Base-by-base conservation (phyloP, 2,329 filamentous ascomycete species). In the Exophiala calicioides region DNA sequence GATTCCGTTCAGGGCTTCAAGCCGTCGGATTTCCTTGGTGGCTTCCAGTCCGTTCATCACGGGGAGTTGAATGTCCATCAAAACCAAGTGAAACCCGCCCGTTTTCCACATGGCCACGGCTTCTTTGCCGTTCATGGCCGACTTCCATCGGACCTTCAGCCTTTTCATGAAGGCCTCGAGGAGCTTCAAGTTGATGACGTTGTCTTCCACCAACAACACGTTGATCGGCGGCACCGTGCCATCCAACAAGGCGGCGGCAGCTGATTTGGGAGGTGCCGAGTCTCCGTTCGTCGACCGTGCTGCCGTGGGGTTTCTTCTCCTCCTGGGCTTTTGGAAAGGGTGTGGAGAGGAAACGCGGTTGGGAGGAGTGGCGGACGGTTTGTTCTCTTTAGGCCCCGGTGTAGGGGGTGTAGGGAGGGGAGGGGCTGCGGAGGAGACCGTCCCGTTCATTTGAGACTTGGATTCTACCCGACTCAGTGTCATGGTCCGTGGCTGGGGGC, bases 41-140 rank as follows among this genome's bases (percentile, higher is more conserved):
- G 93, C 93, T 53, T 96, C 89, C 21, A 98, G 73, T 1, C 93
- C 93, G 58, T 86, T 95, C 90, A 98, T 96, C 60, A 96, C 85
- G 3, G 93, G 93, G 47, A 98, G 77, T 65, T 97, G 93, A 57
- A 98, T 97, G 65, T 98, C 93, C 93, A 98, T 98, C 44, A 98
- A 74, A 12, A 98, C 93, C 55, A 98, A 72, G 70, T 98, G 93
- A 63, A 95, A 97, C 1, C 93, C 93, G 26, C 93, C 93, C 3
- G 79, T 78, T 44, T 88, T 84, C 91, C 93, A 98, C 69, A 95
- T 96, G 51, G 81, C 85, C 20, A 97, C 90, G 2, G 93, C 93
- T 56, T 96, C 91, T 55, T 85, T 82, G 18, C 93, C 93, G 65
- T 97, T 95, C 78, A 94, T 89, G 27, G 93, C 93, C n/a, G 89